These are phyloP conservation scores for Boletellus sp. DNA, from an alignment of 768 basidiomycete genomes.

Conservation along the genomic window DNA sequence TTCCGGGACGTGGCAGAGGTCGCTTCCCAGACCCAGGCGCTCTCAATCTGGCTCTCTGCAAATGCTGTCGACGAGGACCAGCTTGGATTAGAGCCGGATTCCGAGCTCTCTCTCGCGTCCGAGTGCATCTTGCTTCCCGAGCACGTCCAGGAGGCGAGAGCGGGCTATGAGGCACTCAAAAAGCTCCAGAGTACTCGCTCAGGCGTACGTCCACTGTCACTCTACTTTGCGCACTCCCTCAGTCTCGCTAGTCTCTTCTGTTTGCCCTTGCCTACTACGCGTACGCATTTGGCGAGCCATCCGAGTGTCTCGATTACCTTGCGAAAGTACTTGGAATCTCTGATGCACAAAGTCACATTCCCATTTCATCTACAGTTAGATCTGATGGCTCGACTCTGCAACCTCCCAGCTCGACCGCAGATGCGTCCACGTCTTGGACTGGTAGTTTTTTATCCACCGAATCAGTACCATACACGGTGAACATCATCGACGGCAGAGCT, in stretches of 20 bases:
- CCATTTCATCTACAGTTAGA: conserved; percentile 40
- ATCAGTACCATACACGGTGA: conserved; percentile 41
- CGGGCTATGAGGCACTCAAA: conserved; percentile 53
- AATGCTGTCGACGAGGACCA: conserved; percentile 53
- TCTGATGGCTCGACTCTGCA: conserved; percentile 38
- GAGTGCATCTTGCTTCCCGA: conserved; percentile 59
- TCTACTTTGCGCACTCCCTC: conserved; percentile 1
- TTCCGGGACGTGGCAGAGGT: conserved; percentile 59
- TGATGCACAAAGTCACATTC: conserved; percentile 53
- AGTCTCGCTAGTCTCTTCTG: conserved; percentile 51
- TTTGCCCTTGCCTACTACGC: conserved; percentile 76
- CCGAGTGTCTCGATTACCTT: conserved; percentile 60
- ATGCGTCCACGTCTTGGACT: conserved; percentile 46
- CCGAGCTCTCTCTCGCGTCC: conserved; percentile 34
- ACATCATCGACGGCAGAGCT: conserved; percentile 63
- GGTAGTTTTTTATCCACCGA: conserved; percentile 47
- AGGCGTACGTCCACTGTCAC: conserved; percentile 47
- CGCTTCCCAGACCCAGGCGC: conserved; percentile 61
- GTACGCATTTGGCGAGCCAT: conserved; percentile 67
- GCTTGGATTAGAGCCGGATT: conserved; percentile 43
- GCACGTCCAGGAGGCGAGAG: conserved; percentile 52
- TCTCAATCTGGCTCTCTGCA: conserved; percentile 54
- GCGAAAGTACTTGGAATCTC: conserved; percentile 50
- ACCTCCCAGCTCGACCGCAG: conserved; percentile 33
- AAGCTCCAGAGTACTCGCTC: conserved; percentile 46